Conservation (phyloP, 2,329 filamentous ascomycete genomes). For the Apiospora phragmitis region DNA sequence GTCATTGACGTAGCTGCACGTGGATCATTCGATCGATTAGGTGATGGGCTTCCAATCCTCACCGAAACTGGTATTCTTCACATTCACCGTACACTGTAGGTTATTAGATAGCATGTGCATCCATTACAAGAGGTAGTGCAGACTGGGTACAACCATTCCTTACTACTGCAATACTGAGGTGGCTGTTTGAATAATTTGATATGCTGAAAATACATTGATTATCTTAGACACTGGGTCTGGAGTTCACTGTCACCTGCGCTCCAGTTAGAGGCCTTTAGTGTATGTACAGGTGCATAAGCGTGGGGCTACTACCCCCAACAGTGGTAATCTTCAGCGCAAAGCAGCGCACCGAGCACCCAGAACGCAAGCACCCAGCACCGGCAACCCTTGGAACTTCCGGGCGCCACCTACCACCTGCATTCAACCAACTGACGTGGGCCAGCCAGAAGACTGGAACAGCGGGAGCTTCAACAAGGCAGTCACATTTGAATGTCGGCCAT, state of each 20-base stretch:
- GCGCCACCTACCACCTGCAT: conserved; percentile 4
- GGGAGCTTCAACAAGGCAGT: conserved; percentile 6
- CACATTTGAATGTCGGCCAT: background rate
- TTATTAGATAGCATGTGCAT: background rate
- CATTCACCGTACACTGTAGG: background rate
- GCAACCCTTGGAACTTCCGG: background rate
- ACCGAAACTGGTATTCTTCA: background rate
- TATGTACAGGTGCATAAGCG: background rate
- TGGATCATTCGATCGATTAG: background rate
- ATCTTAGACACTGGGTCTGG: conserved; percentile 1
- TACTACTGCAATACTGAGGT: no score
- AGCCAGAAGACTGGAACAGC: conserved; percentile 7
- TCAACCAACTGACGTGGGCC: conserved; percentile 6
- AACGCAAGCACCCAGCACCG: background rate
- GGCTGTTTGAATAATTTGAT: background rate
- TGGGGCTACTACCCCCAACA: background rate
- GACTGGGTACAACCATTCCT: background rate
- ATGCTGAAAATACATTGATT: background rate
- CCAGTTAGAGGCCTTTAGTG: background rate
- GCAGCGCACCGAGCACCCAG: background rate
- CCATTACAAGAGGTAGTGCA: background rate
- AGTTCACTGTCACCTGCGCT: background rate
- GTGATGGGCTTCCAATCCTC: background rate
- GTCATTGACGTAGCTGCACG: background rate
- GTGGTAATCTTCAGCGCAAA: conserved; percentile 1